Evolutionary conservation across 1,284 basidiomycete genomes (phyloP), one percentile per base, ranked within the genome.

Genomic region (Melampsora americana): DNA sequence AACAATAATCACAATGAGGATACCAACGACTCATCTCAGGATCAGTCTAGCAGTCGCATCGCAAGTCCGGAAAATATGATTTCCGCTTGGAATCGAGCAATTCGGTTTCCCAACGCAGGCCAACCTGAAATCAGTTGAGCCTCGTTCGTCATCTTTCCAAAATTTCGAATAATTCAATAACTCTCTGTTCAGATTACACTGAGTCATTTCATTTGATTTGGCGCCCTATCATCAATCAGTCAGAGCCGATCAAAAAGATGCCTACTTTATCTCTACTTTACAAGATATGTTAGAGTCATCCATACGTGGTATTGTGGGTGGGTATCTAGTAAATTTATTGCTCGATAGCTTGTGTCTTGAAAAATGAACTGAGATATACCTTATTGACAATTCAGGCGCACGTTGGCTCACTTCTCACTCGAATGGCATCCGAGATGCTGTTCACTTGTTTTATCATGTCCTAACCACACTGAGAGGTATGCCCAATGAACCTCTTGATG

Each of bases 111-210:
- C 14, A 11, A 44, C 18, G 72, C 72, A 20, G 72, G 50, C 26
- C 72, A 74, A 44, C 72, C 72, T 26, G 72, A 74, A 67, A 74
- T 74, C 32, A 74, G 72, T 74, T 74, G 35, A 74, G 72, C 61
- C 28, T 53, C 48, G 20, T 35, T 30, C 9, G 30, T 68, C 14
- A 16, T 14, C 60, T 42, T 16, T 70, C 9, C 20, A 23, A 64
- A 30, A n/a, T 2, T 14, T 18, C 56, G 11, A 9, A 59, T n/a
- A 23, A 11, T 18, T 26, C 30, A 23, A 23, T 30, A 23, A 59
- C 3, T 26, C 56, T 59, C n/a, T 59, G 30, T 11, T 26, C 14
- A 2, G 23, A 23, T 59, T 18, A 59, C 28, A 59, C 28, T 59
- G 53, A 59, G 12, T n/a, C n/a, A 59, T 59, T 59, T 9, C 9